Conservation (phyloP, 23 red algal species). For the Chondrus crispus region DNA sequence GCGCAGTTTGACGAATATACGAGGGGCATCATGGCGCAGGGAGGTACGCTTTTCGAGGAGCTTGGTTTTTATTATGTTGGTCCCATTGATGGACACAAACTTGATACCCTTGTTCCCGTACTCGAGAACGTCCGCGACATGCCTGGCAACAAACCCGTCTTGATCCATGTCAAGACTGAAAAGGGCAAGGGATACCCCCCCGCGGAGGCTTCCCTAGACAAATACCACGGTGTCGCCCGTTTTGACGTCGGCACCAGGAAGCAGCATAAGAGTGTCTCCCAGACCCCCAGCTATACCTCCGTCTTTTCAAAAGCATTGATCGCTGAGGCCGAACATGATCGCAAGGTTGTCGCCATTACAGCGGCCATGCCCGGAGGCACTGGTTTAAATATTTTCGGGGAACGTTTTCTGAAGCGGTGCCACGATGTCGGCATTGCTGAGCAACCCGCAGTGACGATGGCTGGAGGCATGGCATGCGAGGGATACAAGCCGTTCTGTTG, state of each 20-base stretch:
- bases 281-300: conserved; percentile 81
- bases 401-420: conserved; percentile 79
- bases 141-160: conserved; percentile 94
- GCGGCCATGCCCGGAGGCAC: conserved; percentile 99
- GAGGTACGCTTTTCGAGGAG: conserved; percentile 96
- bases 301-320: conserved; percentile 93
- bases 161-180: conserved; percentile 93
- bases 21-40: conserved; percentile 68
- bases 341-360: conserved; percentile 94
- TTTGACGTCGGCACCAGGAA: conserved; percentile 87
- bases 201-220: conserved; percentile 91
- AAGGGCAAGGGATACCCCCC: conserved; percentile 97
- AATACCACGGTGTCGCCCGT: conserved; percentile 93
- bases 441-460: conserved; percentile 97
- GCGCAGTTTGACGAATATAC: conserved; percentile 94
- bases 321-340: conserved; percentile 83
- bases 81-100: conserved; percentile 91
- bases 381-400: conserved; percentile 89
- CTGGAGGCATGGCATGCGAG: conserved; percentile 85
- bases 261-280: conserved; percentile 61
- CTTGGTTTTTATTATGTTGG: conserved; percentile 99
- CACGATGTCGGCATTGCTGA: conserved; percentile 99
- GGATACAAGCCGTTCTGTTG: conserved; percentile 97
- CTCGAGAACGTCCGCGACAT: conserved; percentile 93
- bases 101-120: conserved; percentile 78